phyloP scores from a whole-genome alignment of 1,139 yeast genomes.

The Candida pseudoviswanathii region DNA sequence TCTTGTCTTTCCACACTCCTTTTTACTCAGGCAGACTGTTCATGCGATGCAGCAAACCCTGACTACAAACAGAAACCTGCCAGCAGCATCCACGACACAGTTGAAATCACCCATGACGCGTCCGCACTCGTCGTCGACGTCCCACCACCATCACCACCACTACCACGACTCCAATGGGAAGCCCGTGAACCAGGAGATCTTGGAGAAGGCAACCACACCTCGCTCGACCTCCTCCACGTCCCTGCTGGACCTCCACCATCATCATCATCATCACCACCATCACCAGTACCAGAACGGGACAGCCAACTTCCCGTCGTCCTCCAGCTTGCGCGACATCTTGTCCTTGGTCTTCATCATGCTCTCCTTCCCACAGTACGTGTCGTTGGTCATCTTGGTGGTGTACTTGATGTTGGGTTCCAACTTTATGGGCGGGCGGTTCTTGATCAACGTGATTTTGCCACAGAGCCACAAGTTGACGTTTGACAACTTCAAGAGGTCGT shows the following conservation, averaged over 20 bases:
- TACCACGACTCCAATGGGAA: conserved; percentile 5
- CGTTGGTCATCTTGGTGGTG: conserved; percentile 36
- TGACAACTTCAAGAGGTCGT: conserved; percentile 4
- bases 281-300: conserved; percentile 8
- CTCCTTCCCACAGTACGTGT: conserved; percentile 44
- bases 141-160: conserved; percentile 7
- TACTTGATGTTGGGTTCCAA: conserved; percentile 48
- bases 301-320: conserved; percentile 20
- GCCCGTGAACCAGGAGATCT: conserved; percentile 2
- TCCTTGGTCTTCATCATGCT: conserved; percentile 45
- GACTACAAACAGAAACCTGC: conserved; percentile 4
- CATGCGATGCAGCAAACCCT: conserved; percentile 8
- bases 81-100: conserved; percentile 4
- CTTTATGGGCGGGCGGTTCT: conserved; percentile 42
- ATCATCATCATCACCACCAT: conserved; percentile 13
- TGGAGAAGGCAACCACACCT: conserved; percentile 5
- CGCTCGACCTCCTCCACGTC: conserved; percentile 8
- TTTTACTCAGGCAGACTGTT: not conserved
- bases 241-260: conserved; percentile 9
- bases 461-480: conserved; percentile 6
- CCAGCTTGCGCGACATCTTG: conserved; percentile 43
- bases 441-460: conserved; percentile 26
- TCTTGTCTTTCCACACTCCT: not conserved
- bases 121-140: conserved; percentile 3
- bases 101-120: not conserved